phyloP scores from a whole-genome alignment of 73 alveolate species.

The Stentor roeselii region DNA sequence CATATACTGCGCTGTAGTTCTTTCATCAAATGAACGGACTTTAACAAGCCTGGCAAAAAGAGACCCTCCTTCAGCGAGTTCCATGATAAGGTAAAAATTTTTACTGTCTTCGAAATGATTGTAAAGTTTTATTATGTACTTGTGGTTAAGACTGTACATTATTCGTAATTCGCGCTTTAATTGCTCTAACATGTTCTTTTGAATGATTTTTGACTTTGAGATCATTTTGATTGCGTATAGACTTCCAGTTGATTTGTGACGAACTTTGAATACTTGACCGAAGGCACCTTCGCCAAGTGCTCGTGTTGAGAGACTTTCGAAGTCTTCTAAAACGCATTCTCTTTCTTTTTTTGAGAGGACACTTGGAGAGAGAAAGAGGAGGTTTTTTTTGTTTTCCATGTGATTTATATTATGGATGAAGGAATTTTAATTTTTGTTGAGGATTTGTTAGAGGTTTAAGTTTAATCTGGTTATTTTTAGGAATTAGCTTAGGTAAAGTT shows the following conservation, averaged over 20 bases:
- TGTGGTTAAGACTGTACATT: constrained; percentile 87
- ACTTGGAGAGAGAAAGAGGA: constrained; percentile 22
- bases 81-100: constrained; percentile 72
- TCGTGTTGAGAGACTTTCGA: neutral
- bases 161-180: constrained; percentile 82
- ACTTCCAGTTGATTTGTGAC: constrained; percentile 12
- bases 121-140: constrained; percentile 73
- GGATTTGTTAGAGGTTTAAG: too few species aligned
- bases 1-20: constrained; percentile 68
- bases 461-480: too few species aligned
- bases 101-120: constrained; percentile 88
- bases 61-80: constrained; percentile 52
- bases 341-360: constrained; percentile 12
- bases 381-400: neutral
- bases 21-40: constrained; percentile 45
- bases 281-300: constrained; percentile 31
- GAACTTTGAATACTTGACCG: constrained; percentile 27
- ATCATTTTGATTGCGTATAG: constrained; percentile 21
- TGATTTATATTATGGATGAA: too few species aligned
- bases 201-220: neutral
- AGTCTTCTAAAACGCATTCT: constrained; percentile 26
- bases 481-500: too few species aligned
- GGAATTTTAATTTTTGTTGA: too few species aligned
- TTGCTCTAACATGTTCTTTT: constrained; percentile 44
- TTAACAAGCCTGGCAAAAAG: constrained; percentile 38